These are phyloP conservation scores for Isatis tinctoria DNA, from an alignment of 345 rosid genomes.

Conservation along the genomic window DNA sequence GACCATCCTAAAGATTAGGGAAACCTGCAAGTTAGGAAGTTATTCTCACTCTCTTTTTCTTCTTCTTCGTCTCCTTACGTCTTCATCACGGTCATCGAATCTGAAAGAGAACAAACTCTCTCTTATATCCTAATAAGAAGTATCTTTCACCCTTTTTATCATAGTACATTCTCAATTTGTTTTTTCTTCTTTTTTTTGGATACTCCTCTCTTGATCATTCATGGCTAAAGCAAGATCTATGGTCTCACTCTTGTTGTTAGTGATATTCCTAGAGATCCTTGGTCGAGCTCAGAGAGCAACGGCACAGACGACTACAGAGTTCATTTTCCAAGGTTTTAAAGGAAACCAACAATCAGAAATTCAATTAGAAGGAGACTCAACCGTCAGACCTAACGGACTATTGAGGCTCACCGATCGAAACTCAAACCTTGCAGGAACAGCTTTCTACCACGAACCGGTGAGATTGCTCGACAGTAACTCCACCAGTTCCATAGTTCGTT, in stretches of 20 bases:
- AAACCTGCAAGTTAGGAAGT: not conserved
- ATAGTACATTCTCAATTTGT: no score
- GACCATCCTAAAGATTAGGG: not conserved
- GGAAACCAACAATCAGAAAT: conserved; percentile 4
- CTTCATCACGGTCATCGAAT: no score
- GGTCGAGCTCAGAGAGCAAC: conserved; percentile 8
- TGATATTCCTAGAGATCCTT: not conserved
- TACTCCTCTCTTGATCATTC: not conserved
- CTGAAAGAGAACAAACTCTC: no score
- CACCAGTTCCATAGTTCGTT: conserved; percentile 14
- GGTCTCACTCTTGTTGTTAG: not conserved
- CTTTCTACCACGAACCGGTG: conserved; percentile 27
- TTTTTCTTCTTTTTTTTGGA: no score
- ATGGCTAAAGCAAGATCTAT: conserved; percentile 4
- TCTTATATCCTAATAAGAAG: no score
- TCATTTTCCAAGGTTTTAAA: conserved; percentile 21
- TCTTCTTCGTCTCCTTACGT: no score
- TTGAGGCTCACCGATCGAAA: conserved; percentile 26
- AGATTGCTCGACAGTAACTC: not conserved
- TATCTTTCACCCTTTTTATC: no score
- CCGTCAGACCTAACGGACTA: conserved; percentile 12
- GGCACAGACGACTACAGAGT: not conserved
- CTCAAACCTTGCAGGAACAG: conserved; percentile 4
- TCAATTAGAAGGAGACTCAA: not conserved
- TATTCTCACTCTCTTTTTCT: not conserved